phyloP scores from a whole-genome alignment of 129 eudicot species.

The Cynara cardunculus region DNA sequence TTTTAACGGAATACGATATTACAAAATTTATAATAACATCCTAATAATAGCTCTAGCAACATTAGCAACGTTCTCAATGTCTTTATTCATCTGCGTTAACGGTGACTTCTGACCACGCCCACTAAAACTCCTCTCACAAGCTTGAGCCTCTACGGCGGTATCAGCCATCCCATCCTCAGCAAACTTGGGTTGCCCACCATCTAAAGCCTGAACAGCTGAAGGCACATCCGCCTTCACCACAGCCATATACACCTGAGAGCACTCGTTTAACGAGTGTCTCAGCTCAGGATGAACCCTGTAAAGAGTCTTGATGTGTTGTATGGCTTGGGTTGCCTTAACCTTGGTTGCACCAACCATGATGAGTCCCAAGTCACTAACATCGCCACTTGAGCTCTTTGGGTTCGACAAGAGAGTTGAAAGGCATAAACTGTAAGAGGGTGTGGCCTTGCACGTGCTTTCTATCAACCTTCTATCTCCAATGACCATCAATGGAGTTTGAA shows the following conservation, averaged over 20 bases:
- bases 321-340: slow-evolving; percentile 27
- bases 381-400: slow-evolving; percentile 44
- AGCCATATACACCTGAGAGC: slow-evolving; percentile 29
- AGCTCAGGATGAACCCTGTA: slow-evolving; percentile 22
- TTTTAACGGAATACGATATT: neutral
- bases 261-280: slow-evolving; percentile 29
- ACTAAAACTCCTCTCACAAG: slow-evolving; percentile 39
- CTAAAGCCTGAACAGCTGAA: slow-evolving; percentile 38
- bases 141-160: slow-evolving; percentile 41
- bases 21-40: slow-evolving; percentile 27
- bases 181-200: slow-evolving; percentile 53
- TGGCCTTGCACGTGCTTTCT: slow-evolving; percentile 44
- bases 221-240: slow-evolving; percentile 42
- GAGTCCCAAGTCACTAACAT: slow-evolving; percentile 39
- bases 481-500: slow-evolving; percentile 17
- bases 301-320: slow-evolving; percentile 27
- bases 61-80: slow-evolving; percentile 31
- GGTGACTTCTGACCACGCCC: slow-evolving; percentile 29
- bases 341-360: slow-evolving; percentile 48
- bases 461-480: slow-evolving; percentile 32
- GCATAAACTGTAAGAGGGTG: slow-evolving; percentile 50
- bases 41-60: slow-evolving; percentile 49
- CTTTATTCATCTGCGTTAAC: slow-evolving; percentile 28
- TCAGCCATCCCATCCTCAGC: slow-evolving; percentile 63
- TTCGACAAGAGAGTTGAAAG: slow-evolving; percentile 38